Percentiles rank a stretch among this genome's conserved stretches.
phyloP scores from a whole-genome alignment of 768 basidiomycete genomes.

The Tricholoma matsutake region DNA sequence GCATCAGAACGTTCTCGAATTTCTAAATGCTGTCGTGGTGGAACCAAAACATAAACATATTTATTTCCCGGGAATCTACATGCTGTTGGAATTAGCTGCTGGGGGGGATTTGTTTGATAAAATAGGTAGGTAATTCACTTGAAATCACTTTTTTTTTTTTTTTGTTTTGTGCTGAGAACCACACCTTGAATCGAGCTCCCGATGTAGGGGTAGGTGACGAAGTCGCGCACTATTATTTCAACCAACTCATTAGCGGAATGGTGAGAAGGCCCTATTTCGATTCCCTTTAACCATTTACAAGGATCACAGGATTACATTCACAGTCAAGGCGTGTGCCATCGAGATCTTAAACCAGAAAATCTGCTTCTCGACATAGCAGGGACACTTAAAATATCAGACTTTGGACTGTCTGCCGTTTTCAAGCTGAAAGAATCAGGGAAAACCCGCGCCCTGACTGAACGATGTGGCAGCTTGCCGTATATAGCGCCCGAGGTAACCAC shows the following conservation, averaged over 20 bases:
- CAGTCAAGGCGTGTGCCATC: constrained; percentile 86
- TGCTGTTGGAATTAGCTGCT: constrained; percentile 87
- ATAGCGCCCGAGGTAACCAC: constrained; percentile 88
- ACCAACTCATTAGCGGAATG: constrained; percentile 80
- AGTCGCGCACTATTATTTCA: constrained; percentile 87
- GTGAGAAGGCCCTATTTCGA: constrained; percentile 37
- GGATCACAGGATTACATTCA: constrained; percentile 74
- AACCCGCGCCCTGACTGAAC: constrained; percentile 70
- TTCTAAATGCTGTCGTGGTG: constrained; percentile 74
- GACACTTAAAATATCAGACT: constrained; percentile 90
- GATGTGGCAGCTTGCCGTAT: constrained; percentile 92
- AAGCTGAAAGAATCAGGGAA: constrained; percentile 79
- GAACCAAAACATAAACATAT: constrained; percentile 54
- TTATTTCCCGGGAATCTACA: constrained; percentile 83
- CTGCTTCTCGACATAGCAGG: constrained; percentile 82
- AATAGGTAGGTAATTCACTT: constrained; percentile 63
- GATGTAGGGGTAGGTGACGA: constrained; percentile 87
- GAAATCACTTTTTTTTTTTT: not conserved
- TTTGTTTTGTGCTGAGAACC: not conserved
- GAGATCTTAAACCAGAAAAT: constrained; percentile 97
- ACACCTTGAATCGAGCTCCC: constrained; percentile 54
- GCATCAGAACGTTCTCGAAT: constrained; percentile 78
- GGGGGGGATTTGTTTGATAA: constrained; percentile 98
- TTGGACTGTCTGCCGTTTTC: constrained; percentile 90
- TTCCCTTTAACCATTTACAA: not conserved